Base-by-base conservation (phyloP, 139 green algal genomes). In the Gonium pectorale region DNA sequence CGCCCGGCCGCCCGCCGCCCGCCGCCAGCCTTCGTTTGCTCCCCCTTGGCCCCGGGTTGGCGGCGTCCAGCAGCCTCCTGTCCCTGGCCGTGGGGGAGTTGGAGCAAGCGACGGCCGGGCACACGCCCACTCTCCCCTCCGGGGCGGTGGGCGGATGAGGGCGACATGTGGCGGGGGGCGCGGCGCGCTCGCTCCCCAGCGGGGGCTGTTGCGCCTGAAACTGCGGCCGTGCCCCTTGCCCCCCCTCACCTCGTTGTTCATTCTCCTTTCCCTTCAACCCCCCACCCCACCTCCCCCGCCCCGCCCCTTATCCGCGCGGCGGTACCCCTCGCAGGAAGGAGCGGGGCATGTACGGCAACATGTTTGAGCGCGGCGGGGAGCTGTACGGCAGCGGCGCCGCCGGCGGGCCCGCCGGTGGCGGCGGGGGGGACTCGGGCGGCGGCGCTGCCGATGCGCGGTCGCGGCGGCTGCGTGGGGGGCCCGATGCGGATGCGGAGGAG, bases 321-420 rank as follows among this genome's bases (percentile, higher is more conserved):
- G 13, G 44, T 3, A 54, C 49, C 11, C 22, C 70, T 13, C 19
- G 77, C 80, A 86, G 80, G 43, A 78, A 86, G 35, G 80, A 86
- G n/a, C 52, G 52, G 0, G 68, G 35, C 38, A 43, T 86, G 52
- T 86, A 81, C 56, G 69, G 67, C 52, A 62, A 80, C 41, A 80
- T 86, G 44, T 86, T 86, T 43, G 17, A 66, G 15, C 33, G 24
- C 0, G 68, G 68, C 27, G 17, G 49, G 27, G 43, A 29, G 31
- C 67, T 86, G 31, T 86, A 81, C 51, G 67, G 27, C 27, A 38
- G 22, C 15, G 27, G 11, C 8, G 43, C 59, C 11, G 33, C 7
- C 31, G 56, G 26, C 37, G 40, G 8, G 66, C 13, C 43, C 24
- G 7, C 44, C n/a, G 56, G 11, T 38, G 40, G 26, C 19, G 43